Percentiles rank a stretch among this genome's conserved stretches.
These are phyloP conservation scores for Pycnococcus provasolii DNA, from an alignment of 139 green algal genomes.

Conservation along the genomic window DNA sequence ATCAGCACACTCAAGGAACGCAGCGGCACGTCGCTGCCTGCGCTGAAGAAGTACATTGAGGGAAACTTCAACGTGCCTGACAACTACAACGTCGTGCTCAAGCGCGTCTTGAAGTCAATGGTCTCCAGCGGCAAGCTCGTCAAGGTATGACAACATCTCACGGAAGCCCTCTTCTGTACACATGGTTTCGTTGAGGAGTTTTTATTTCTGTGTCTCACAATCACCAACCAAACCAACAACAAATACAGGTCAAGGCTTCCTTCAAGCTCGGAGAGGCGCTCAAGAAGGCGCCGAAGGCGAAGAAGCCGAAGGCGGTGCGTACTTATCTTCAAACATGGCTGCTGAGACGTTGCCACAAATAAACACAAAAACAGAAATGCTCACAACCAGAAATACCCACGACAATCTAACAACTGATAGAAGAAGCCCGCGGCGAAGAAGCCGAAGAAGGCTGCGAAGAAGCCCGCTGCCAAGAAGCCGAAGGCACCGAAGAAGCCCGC, in stretches of 20 bases:
- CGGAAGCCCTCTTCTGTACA: too few relatives aligned
- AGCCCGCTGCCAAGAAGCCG: conserved; percentile 6
- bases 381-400: not conserved
- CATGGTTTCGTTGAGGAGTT: too few relatives aligned
- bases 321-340: too few relatives aligned
- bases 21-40: conserved; percentile 45
- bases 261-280: conserved; percentile 56
- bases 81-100: conserved; percentile 48
- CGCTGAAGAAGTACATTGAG: conserved; percentile 69
- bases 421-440: conserved; percentile 2
- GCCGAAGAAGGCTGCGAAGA: conserved; percentile 16
- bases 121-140: conserved; percentile 48
- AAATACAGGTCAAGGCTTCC: conserved; percentile 41
- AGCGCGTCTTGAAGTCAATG: conserved; percentile 38
- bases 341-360: not conserved
- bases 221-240: too few relatives aligned
- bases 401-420: not conserved
- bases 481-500: conserved; percentile 12
- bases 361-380: not conserved
- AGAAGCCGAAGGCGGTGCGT: conserved; percentile 8
- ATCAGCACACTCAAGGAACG: conserved; percentile 64
- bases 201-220: too few relatives aligned
- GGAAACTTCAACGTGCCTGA: conserved; percentile 42
- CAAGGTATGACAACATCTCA: conserved; percentile 15
- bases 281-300: conserved; percentile 30